Percentiles rank a stretch among this genome's conserved stretches.
phyloP scores from a whole-genome alignment of 2,329 filamentous ascomycete species.

The Microdochium trichocladiopsis region DNA sequence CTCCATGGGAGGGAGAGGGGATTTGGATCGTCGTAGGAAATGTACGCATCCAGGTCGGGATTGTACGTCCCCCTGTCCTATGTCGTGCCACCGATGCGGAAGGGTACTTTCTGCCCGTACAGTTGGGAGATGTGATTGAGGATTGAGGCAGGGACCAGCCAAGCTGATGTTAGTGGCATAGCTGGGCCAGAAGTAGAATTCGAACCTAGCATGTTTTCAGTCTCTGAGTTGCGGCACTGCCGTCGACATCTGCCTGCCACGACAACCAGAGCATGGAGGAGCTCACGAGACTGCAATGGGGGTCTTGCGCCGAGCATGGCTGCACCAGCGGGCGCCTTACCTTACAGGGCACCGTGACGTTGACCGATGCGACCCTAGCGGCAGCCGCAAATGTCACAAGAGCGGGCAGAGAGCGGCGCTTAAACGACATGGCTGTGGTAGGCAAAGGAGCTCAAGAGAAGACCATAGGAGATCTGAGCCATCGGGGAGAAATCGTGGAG shows the following conservation, averaged over 20 bases:
- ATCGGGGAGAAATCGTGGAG: slow-evolving; percentile 3
- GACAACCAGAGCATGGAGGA: neutral
- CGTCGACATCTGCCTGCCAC: no score
- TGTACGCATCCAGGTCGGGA: neutral
- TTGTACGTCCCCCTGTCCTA: neutral
- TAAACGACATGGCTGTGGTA: neutral
- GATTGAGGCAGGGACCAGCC: neutral
- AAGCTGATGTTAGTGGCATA: neutral
- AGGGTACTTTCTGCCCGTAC: neutral
- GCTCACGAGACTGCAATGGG: neutral
- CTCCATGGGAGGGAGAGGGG: neutral
- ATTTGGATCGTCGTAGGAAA: neutral
- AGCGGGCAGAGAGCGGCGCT: neutral
- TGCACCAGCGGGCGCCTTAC: neutral
- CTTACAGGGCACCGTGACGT: neutral
- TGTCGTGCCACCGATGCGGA: neutral
- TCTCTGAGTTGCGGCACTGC: no score
- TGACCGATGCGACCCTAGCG: neutral
- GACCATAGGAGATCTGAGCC: neutral
- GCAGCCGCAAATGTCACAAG: neutral
- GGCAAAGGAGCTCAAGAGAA: neutral
- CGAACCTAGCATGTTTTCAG: neutral
- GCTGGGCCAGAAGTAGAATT: neutral
- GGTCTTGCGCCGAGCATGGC: neutral
- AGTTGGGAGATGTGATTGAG: neutral